These are phyloP conservation scores for Fusarium brevicatenulatum DNA, from an alignment of 2,329 filamentous ascomycete species.

Conservation along the genomic window DNA sequence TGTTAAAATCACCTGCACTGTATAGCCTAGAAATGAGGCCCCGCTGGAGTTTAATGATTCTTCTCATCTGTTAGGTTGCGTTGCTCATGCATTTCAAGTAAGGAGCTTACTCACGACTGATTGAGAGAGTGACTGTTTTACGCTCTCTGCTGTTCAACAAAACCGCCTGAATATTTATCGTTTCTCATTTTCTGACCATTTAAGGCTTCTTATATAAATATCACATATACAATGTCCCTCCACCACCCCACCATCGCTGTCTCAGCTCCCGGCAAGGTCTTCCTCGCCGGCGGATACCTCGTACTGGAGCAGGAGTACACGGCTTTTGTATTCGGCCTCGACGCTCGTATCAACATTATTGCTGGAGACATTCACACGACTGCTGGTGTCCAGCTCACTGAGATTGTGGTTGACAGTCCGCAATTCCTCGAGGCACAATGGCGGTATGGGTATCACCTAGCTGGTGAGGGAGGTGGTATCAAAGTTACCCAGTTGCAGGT, in stretches of 20 bases:
- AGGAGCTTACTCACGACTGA: constrained; percentile 29
- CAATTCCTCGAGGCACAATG: constrained; percentile 90
- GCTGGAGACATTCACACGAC: constrained; percentile 67
- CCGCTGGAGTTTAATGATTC: constrained; percentile 39
- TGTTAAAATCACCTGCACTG: constrained; percentile 31
- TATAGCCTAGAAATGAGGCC: constrained; percentile 33
- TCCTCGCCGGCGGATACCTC: constrained; percentile 93
- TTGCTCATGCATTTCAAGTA: constrained; percentile 21
- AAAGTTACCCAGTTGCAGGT: constrained; percentile 80
- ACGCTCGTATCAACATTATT: constrained; percentile 73
- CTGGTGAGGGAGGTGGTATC: constrained; percentile 79
- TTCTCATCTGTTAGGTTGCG: constrained; percentile 1
- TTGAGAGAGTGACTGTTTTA: neutral
- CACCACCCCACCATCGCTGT: constrained; percentile 64
- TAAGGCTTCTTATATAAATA: neutral
- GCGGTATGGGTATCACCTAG: constrained; percentile 83
- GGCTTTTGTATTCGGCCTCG: constrained; percentile 75
- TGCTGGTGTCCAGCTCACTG: constrained; percentile 70
- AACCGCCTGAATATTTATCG: too few relatives aligned
- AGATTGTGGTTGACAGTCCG: constrained; percentile 88
- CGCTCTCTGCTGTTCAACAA: too few relatives aligned
- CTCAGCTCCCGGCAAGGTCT: constrained; percentile 95
- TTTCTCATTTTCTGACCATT: neutral
- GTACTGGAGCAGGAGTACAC: constrained; percentile 90
- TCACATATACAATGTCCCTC: constrained; percentile 25